Percentiles rank a stretch among this genome's conserved stretches.
phyloP scores from a whole-genome alignment of 768 basidiomycete genomes.

The Boletus vermiculosoides region DNA sequence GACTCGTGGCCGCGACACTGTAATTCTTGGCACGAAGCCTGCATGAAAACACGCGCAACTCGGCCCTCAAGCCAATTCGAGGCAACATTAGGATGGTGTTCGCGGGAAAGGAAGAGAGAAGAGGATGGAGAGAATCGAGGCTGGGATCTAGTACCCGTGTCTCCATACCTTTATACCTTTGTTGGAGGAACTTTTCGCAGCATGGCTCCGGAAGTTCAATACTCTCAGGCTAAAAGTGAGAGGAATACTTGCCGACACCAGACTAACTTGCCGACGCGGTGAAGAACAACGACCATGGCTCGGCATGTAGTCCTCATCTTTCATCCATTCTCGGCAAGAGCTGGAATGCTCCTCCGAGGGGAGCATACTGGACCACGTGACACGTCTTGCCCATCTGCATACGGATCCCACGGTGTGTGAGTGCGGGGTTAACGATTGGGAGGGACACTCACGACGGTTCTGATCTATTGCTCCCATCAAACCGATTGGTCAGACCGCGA shows the following conservation, averaged over 20 bases:
- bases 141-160: neutral
- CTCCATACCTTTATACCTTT: conserved; percentile 13
- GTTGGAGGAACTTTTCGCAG: neutral
- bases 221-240: neutral
- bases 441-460: neutral
- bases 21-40: conserved; percentile 3
- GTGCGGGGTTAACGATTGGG: neutral
- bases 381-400: neutral
- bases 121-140: neutral
- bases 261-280: neutral
- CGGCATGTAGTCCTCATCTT: conserved; percentile 8
- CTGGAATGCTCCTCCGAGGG: neutral
- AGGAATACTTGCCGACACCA: neutral
- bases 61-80: conserved; percentile 4
- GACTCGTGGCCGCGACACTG: conserved; percentile 6
- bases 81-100: conserved; percentile 3
- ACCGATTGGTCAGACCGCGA: neutral
- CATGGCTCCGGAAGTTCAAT: neutral
- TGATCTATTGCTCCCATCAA: neutral
- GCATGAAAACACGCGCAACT: conserved; percentile 4
- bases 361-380: conserved; percentile 1
- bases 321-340: conserved; percentile 8
- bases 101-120: neutral
- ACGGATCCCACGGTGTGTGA: neutral
- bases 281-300: conserved; percentile 3